Evolutionary conservation across 805 yeast genomes (phyloP), one percentile per base, ranked within the genome.

Genomic region (Teunomyces cretensis): DNA sequence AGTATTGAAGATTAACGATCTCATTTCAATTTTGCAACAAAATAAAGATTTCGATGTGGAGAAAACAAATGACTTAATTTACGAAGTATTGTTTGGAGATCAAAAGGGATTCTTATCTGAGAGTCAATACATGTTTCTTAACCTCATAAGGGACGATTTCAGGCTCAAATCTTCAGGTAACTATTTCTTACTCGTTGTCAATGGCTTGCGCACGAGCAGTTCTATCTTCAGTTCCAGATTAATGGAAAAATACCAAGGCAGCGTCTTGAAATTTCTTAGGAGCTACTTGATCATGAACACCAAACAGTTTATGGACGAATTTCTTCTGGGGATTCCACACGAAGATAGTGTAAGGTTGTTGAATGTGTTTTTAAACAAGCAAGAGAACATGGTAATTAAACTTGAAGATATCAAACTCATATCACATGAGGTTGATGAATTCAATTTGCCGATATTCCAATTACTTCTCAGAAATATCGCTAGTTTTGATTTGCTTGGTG

Each of bases 391-490:
- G 9, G 43, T 52, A 9, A 13, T 14, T 15, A 38, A 37, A 9
- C 33, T 46, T 4, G 35, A 46, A 3, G 65, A 64, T 27, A 47
- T 67, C 9, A 37, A 38, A n/a, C 38, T 41, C 5, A 16, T 52
- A 16, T 45, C 57, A 2, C 12, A 32, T 7, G 26, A 39, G 1
- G 54, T 61, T 3, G 61, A 67, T 41, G 76, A 69, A 43, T 70
- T 70, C 47, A 67, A 64, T 39, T 50, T 72, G 17, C 68, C 72
- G 1, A 47, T 64, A 6, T 55, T 50, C 33, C 76, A 72, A 41
- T 44, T 65, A 6, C 43, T 68, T 11, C 42, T 69, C 9, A 51
- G 61, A 16, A 51, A 54, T 0, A 47, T 64, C 1, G 41, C 61
- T 2, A 31, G 45, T 3, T 42, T 49, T 9, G 62, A 60, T 11